Conservation (phyloP, 805 yeast species). For the Yarrowia deformans region DNA sequence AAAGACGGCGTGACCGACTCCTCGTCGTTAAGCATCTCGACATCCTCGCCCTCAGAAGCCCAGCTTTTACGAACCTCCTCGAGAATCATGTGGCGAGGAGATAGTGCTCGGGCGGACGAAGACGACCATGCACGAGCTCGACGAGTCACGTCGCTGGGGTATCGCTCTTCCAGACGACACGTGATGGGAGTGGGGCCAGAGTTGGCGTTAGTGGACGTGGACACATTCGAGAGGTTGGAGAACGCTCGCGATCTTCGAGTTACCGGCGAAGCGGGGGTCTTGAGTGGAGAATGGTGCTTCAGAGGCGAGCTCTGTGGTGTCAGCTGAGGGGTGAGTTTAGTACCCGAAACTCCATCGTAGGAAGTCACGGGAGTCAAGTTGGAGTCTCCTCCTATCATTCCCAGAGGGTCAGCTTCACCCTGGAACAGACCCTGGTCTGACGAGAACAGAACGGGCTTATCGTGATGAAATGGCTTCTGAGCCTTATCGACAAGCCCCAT, state of each 20-base stretch:
- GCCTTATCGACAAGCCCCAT: constrained; percentile 29
- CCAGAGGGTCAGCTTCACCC: constrained; percentile 45
- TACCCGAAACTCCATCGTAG: constrained; percentile 8
- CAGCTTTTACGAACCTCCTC: constrained; percentile 32
- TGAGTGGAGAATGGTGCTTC: not conserved
- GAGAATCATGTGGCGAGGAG: constrained; percentile 39
- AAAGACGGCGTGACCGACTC: constrained; percentile 11
- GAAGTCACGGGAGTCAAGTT: constrained; percentile 10
- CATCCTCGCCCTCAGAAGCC: constrained; percentile 19
- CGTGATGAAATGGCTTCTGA: constrained; percentile 34
- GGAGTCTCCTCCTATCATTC: constrained; percentile 31
- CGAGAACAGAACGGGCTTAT: constrained; percentile 43
- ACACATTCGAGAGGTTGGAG: constrained; percentile 12
- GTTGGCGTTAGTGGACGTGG: constrained; percentile 15
- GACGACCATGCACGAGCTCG: constrained; percentile 46
- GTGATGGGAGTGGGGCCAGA: constrained; percentile 19
- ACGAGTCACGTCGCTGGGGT: constrained; percentile 38
- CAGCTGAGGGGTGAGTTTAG: constrained; percentile 1
- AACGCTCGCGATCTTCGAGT: constrained; percentile 15
- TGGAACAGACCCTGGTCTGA: constrained; percentile 47
- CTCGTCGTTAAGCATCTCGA: constrained; percentile 29
- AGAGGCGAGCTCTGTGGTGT: constrained; percentile 5
- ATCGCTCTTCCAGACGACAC: constrained; percentile 39
- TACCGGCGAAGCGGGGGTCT: not conserved
- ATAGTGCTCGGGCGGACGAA: constrained; percentile 45